Percentiles rank a stretch among this genome's conserved stretches.
Conservation (phyloP, 305 asterid species). For the Plantago rigida region DNA sequence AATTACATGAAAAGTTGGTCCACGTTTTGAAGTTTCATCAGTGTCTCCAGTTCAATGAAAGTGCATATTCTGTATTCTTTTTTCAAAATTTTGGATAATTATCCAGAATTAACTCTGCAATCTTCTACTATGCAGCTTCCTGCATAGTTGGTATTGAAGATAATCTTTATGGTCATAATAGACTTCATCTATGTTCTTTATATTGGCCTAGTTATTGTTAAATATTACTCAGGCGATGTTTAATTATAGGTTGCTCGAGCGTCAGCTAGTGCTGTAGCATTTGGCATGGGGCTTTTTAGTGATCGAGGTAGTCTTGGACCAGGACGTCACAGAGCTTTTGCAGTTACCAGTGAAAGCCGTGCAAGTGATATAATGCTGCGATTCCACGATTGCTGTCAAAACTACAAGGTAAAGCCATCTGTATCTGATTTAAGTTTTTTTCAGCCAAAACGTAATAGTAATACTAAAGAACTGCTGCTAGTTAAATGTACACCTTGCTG, state of each 20-base stretch:
- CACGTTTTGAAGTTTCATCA: background rate
- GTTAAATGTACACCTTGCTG: constrained; percentile 4
- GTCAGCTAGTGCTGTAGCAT: constrained; percentile 92
- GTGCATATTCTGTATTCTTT: constrained; percentile 10
- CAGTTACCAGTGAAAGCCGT: constrained; percentile 89
- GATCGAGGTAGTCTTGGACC: constrained; percentile 76
- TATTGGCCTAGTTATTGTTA: constrained; percentile 16
- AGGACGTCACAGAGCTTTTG: constrained; percentile 78
- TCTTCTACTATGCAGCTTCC: constrained; percentile 18
- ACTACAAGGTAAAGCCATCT: constrained; percentile 59
- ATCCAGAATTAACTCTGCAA: constrained; percentile 6
- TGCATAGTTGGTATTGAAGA: background rate
- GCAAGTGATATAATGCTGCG: constrained; percentile 80
- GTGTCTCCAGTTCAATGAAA: constrained; percentile 8
- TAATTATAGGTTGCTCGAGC: constrained; percentile 68
- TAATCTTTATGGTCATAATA: background rate
- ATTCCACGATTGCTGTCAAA: constrained; percentile 91
- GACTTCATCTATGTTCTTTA: constrained; percentile 4
- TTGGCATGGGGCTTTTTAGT: constrained; percentile 89
- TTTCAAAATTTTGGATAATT: constrained; percentile 9
- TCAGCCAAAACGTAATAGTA: no score
- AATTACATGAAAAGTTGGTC: constrained; percentile 3
- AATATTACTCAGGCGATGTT: constrained; percentile 11
- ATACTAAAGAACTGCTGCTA: no score
- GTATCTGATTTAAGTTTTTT: background rate